A percentile compares a stretch with the other conserved stretches of the same genome.
These are phyloP conservation scores for Nicotiana tomentosiformis DNA, from an alignment of 257 asterid species.

Conservation along the genomic window DNA sequence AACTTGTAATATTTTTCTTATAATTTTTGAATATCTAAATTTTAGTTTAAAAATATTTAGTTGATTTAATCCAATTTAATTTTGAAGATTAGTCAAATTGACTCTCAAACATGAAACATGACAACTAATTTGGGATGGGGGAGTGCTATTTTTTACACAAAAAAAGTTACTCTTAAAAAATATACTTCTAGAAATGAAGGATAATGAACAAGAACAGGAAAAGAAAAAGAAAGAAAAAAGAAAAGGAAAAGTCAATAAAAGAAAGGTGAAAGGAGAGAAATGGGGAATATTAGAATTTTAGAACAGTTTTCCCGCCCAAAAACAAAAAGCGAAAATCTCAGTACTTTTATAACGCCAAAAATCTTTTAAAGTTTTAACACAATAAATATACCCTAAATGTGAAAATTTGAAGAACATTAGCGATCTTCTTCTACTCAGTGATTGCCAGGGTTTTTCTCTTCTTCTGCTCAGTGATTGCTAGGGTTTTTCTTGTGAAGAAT, in stretches of 20 bases:
- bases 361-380: background rate
- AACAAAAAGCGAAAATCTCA: background rate
- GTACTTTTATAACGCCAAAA: background rate
- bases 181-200: no score
- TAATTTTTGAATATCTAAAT: no score
- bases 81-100: no score
- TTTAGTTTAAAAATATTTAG: no score
- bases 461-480: background rate
- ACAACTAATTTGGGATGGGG: no score
- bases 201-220: no score
- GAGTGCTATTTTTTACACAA: no score
- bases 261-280: background rate
- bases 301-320: constrained; percentile 9
- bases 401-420: background rate
- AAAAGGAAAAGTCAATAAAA: background rate
- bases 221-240: no score
- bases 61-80: no score
- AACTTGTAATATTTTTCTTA: no score
- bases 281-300: background rate
- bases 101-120: no score
- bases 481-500: constrained; percentile 2
- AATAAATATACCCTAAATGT: background rate
- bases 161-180: no score
- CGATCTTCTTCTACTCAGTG: background rate
- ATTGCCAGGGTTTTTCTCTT: background rate